Base-by-base conservation (phyloP, 176 grass and related monocot species). In the Oryza glaberrima region DNA sequence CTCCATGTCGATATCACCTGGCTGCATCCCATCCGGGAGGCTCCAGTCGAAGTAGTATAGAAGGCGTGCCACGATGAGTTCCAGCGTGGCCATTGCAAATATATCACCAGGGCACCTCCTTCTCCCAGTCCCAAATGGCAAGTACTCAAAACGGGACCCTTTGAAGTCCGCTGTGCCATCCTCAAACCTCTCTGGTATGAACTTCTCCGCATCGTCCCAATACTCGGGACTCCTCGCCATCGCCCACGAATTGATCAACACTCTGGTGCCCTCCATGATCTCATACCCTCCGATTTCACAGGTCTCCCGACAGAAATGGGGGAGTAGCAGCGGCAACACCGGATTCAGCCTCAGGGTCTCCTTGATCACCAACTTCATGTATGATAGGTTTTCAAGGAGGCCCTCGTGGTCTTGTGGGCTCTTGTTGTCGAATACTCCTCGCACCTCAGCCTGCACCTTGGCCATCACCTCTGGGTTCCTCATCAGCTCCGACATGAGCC, bases 301-400 rank as follows among this genome's bases (percentile, higher is more conserved):
- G 11, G 81, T 75, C 36, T 83, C 70, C 2, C 16, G 15, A 17
- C 73, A 84, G 3, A 52, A 3, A 20, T 16, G 73, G 0, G 82
- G 82, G 5, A 77, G 7, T 10, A 84, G 65, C 0, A 83, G 40
- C 0, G 82, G 82, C 3, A 48, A 1, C 2, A 63, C 16, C 6
- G 82, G 73, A 32, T 84, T 45, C 4, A 84, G 43, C 82, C 82
- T 77, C 34, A 84, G 1, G 1, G 72, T 58, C 30, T 84, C 82
- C 65, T 69, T 84, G 40, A 84, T 77, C 12, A 77, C 82, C 51
- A 70, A 34, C 10, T 40, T 67, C 0, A 38, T 47, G 51, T 85
- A 85, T 12, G 2, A 7, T 2, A 85, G 45, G 0, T 77, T 6
- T 3, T 36, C n/a, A 1, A 84, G 16, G 1, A 28, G 15, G 6